Percentiles rank a stretch among this genome's conserved stretches.
These are phyloP conservation scores for Ephemerocybe angulata DNA, from an alignment of 768 basidiomycete species.

Conservation along the genomic window DNA sequence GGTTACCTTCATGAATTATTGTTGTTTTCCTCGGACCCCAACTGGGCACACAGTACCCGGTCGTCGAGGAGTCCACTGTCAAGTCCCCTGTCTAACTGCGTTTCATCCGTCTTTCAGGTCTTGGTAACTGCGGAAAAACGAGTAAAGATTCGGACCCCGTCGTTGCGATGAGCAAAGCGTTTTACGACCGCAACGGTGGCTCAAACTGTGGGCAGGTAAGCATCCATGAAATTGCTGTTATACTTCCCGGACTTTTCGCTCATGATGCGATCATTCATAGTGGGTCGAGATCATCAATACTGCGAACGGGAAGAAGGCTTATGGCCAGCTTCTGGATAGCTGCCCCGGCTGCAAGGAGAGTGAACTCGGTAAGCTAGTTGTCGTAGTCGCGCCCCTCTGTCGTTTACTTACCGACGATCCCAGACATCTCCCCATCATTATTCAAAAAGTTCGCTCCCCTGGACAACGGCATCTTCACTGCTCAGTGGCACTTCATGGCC, in stretches of 20 bases:
- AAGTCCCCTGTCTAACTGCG: not conserved
- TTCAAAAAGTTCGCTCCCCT: conserved; percentile 38
- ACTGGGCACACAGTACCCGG: not conserved
- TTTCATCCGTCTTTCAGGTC: conserved; percentile 23
- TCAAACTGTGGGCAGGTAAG: conserved; percentile 60
- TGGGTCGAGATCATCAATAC: conserved; percentile 59
- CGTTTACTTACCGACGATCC: not conserved
- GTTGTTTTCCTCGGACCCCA: not conserved
- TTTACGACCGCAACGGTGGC: conserved; percentile 50
- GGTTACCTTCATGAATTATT: conserved; percentile 12
- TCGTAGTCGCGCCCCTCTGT: not conserved
- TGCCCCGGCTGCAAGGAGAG: conserved; percentile 50
- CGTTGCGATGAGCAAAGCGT: conserved; percentile 55
- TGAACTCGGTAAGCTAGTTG: conserved; percentile 50
- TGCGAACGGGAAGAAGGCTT: conserved; percentile 46
- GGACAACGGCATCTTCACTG: not conserved
- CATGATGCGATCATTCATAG: conserved; percentile 30
- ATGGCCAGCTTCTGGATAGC: conserved; percentile 52
- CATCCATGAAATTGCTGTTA: not conserved
- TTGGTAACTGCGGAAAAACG: conserved; percentile 61
- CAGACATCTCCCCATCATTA: conserved; percentile 65
- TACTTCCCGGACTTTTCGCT: conserved; percentile 9
- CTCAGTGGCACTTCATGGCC: not conserved
- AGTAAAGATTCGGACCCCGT: conserved; percentile 51
- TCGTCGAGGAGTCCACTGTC: not conserved